phyloP scores from a whole-genome alignment of 192 early-diverging fungal genomes.

The Backusella morwellensis region DNA sequence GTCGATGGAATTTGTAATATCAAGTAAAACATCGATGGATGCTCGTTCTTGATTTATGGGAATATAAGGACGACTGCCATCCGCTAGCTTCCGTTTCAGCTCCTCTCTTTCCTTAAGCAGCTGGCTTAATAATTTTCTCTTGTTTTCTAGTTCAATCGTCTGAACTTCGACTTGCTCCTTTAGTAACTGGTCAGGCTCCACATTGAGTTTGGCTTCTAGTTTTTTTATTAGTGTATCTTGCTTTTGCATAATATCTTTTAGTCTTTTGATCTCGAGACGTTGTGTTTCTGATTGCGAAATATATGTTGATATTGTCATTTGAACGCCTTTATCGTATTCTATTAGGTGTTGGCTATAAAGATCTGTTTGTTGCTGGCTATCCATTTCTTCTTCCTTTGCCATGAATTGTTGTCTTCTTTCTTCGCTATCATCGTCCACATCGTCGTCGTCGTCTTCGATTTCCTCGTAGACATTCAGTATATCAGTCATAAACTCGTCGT shows the following conservation, averaged over 20 bases:
- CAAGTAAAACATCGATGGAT: background rate
- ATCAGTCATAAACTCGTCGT: constrained; percentile 10
- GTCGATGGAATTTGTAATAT: constrained; percentile 3
- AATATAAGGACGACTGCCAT: background rate
- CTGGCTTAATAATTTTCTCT: constrained; percentile 23
- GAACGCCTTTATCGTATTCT: constrained; percentile 18
- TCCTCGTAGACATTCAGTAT: constrained; percentile 28
- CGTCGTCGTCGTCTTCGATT: background rate
- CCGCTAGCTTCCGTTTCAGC: background rate
- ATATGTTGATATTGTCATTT: constrained; percentile 24
- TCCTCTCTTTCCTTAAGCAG: constrained; percentile 24
- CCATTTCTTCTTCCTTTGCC: background rate
- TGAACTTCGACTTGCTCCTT: constrained; percentile 24
- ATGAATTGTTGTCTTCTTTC: background rate
- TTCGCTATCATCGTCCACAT: background rate
- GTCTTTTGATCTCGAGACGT: constrained; percentile 8
- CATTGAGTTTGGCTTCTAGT: background rate
- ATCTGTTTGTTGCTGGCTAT: background rate
- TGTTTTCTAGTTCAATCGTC: constrained; percentile 26
- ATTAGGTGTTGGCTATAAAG: background rate
- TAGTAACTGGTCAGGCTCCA: constrained; percentile 7
- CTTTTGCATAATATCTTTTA: constrained; percentile 17
- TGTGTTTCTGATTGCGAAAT: constrained; percentile 22
- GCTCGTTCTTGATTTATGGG: constrained; percentile 1
- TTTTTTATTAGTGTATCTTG: constrained; percentile 25